Percentiles rank a stretch among this genome's conserved stretches.
These are phyloP conservation scores for Saccharomyces uvarum DNA, from an alignment of 1,139 yeast genomes.

Conservation along the genomic window DNA sequence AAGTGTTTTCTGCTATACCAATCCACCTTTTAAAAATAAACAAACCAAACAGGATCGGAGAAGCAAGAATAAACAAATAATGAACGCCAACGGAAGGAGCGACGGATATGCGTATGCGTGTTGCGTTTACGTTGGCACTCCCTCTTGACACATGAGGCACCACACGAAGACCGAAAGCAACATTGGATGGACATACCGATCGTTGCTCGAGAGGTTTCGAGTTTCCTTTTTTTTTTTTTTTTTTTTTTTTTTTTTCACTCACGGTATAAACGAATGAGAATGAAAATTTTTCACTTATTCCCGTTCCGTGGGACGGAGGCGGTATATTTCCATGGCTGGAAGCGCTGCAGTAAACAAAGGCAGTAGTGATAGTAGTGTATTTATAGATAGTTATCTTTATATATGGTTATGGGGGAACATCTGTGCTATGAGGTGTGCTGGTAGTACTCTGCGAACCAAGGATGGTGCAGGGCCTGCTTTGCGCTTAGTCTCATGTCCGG, in stretches of 20 bases:
- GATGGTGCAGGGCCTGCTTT: constrained; percentile 85
- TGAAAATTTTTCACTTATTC: not conserved
- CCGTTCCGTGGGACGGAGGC: not conserved
- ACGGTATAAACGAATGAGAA: not conserved
- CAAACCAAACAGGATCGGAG: not conserved
- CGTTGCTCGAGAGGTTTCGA: not conserved
- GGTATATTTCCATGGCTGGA: not conserved
- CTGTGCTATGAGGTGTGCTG: constrained; percentile 8
- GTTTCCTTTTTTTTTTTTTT: not conserved
- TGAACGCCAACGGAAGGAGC: constrained; percentile 1
- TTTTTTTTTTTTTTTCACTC: not conserved
- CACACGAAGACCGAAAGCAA: not conserved
- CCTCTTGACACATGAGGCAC: not conserved
- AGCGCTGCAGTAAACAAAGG: not conserved
- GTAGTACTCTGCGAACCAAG: constrained; percentile 82
- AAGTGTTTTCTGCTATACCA: not conserved
- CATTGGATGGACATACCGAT: not conserved
- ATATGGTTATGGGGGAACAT: not conserved
- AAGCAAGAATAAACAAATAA: not conserved
- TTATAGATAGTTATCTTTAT: not conserved
- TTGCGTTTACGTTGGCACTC: not conserved
- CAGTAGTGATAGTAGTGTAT: not conserved
- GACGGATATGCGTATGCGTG: not conserved
- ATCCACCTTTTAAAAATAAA: not conserved
- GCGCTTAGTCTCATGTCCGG: constrained; percentile 91